Conservation (phyloP, 768 basidiomycete species). For the Thelephora ganbajun region DNA sequence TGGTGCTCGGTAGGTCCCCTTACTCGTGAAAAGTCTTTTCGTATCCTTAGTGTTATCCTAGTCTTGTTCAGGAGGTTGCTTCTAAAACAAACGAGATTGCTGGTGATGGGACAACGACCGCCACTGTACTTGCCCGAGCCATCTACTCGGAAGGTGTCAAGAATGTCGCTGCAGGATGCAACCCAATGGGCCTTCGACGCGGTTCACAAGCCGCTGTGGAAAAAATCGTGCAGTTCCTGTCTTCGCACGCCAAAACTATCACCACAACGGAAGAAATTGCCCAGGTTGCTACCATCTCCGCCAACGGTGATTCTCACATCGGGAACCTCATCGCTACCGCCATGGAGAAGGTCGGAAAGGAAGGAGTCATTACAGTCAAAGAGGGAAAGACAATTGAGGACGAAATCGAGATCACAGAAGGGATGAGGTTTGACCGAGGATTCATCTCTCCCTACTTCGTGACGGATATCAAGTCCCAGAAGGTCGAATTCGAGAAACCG, state of each 20-base stretch:
- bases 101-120: conserved; percentile 96
- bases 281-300: conserved; percentile 92
- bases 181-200: conserved; percentile 99
- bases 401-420: conserved; percentile 98
- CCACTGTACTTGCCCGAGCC: conserved; percentile 91
- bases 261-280: conserved; percentile 97
- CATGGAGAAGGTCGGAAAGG: conserved; percentile 99
- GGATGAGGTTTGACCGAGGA: conserved; percentile 99
- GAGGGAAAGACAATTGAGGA: conserved; percentile 97
- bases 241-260: conserved; percentile 81
- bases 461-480: conserved; percentile 94
- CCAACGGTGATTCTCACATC: conserved; percentile 72
- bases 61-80: conserved; percentile 91
- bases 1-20: conserved; percentile 68
- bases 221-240: conserved; percentile 70
- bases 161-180: conserved; percentile 98
- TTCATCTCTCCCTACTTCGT: conserved; percentile 98
- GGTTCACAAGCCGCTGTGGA: conserved; percentile 92
- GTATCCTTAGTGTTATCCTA: conserved; percentile 14
- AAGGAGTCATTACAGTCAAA: conserved; percentile 99
- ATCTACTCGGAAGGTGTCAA: conserved; percentile 99
- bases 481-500: conserved; percentile 95
- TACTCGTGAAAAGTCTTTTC: not conserved
- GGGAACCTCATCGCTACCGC: conserved; percentile 94
- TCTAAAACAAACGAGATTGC: conserved; percentile 95